phyloP scores from a whole-genome alignment of 768 basidiomycete genomes.

The Sporobolomyces pararoseus region DNA sequence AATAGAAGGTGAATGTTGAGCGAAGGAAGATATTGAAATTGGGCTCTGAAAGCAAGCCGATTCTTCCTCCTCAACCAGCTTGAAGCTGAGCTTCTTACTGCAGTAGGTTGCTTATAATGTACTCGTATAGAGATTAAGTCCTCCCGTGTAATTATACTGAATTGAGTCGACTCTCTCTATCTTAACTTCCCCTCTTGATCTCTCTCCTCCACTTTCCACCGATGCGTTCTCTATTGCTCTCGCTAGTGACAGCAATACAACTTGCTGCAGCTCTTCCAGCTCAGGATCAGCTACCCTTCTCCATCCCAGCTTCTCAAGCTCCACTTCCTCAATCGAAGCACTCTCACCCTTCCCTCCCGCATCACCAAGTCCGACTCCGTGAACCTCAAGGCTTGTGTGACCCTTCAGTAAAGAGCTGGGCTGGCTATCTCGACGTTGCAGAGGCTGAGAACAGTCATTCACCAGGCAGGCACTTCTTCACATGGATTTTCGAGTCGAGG shows the following conservation, averaged over 20 bases:
- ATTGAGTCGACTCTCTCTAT: too few species aligned
- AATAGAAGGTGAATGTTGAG: not conserved
- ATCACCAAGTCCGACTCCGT: constrained; percentile 15
- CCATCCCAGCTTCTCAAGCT: not conserved
- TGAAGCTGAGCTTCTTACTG: too few species aligned
- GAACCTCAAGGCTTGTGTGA: constrained; percentile 28
- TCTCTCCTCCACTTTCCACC: not conserved
- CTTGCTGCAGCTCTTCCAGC: not conserved
- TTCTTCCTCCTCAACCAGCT: too few species aligned
- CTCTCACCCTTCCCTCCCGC: constrained; percentile 8
- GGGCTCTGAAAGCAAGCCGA: too few species aligned
- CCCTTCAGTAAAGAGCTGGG: constrained; percentile 32
- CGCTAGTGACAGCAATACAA: not conserved
- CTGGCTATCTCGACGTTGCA: constrained; percentile 43
- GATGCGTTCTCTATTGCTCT: not conserved
- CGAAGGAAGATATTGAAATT: too few species aligned
- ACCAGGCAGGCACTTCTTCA: constrained; percentile 30
- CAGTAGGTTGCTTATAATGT: too few species aligned
- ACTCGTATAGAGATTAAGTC: too few species aligned
- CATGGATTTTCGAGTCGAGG: constrained; percentile 35
- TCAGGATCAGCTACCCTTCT: not conserved
- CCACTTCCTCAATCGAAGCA: not conserved
- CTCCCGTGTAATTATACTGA: too few species aligned
- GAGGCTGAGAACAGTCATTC: not conserved
- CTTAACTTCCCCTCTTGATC: not conserved